phyloP scores from a whole-genome alignment of 768 basidiomycete species.

The Cubamyces sp. region DNA sequence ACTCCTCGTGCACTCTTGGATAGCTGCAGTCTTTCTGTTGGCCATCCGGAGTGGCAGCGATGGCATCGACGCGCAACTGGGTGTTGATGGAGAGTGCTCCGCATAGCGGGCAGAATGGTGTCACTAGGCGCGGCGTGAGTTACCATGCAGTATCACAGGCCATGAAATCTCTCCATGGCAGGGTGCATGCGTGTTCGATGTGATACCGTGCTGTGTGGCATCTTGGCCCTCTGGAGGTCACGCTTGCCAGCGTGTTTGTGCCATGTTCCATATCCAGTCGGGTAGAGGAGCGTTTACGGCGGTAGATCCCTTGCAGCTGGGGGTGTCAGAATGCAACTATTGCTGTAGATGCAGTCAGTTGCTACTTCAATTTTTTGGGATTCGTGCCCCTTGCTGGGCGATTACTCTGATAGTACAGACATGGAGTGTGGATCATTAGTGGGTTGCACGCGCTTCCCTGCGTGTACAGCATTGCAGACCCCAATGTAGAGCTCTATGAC shows the following conservation, averaged over 20 bases:
- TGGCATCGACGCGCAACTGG: not conserved
- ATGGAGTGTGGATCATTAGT: too few species aligned
- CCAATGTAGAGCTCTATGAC: too few species aligned
- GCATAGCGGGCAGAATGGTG: not conserved
- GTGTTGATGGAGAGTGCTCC: not conserved
- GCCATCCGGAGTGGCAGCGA: not conserved
- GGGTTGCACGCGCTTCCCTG: too few species aligned
- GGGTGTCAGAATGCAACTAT: not conserved
- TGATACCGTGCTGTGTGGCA: not conserved
- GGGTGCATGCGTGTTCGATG: too few species aligned
- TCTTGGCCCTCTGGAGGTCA: not conserved
- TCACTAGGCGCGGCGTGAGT: not conserved
- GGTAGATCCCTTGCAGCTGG: not conserved
- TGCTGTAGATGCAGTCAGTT: not conserved
- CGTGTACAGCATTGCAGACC: too few species aligned
- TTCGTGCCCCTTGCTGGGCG: too few species aligned
- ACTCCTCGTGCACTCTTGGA: not conserved
- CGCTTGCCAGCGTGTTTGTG: not conserved
- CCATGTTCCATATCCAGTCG: not conserved
- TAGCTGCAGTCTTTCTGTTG: not conserved
- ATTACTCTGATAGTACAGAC: too few species aligned
- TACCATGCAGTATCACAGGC: too few species aligned
- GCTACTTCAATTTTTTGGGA: constrained; percentile 3
- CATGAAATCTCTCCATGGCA: too few species aligned
- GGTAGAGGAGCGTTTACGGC: not conserved